Percentiles rank a stretch among this genome's conserved stretches.
These are phyloP conservation scores for Chlorella vulgaris DNA, from an alignment of 139 green algal genomes.

Conservation along the genomic window DNA sequence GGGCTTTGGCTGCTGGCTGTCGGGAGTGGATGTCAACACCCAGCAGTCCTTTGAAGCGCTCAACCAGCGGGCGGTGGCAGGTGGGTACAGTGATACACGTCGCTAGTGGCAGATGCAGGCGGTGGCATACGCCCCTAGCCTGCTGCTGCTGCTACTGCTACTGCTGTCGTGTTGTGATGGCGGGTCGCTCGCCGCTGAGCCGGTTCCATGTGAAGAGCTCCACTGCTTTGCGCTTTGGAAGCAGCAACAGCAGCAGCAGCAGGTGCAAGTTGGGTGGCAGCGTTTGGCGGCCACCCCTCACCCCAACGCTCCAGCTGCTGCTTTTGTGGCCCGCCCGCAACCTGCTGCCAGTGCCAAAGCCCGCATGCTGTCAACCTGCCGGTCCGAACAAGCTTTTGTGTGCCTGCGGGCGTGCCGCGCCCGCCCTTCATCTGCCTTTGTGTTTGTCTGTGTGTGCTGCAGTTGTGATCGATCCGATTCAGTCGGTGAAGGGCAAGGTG, in stretches of 20 bases:
- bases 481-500: conserved; percentile 95
- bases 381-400: too few species aligned
- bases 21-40: conserved; percentile 99
- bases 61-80: conserved; percentile 93
- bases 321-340: too few species aligned
- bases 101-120: background rate
- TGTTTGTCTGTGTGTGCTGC: background rate
- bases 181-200: too few species aligned
- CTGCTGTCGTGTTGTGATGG: too few species aligned
- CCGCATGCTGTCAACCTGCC: too few species aligned
- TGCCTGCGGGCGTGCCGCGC: too few species aligned
- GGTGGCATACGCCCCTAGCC: background rate
- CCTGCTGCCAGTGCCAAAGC: too few species aligned
- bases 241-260: too few species aligned
- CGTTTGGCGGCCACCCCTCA: too few species aligned
- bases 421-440: background rate
- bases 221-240: background rate
- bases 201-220: too few species aligned
- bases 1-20: conserved; percentile 99
- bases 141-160: background rate
- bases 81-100: conserved; percentile 3
- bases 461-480: conserved; percentile 98
- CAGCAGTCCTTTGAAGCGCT: conserved; percentile 98
- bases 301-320: too few species aligned
- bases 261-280: too few species aligned